Base-by-base conservation (phyloP, 1,139 yeast species). In the Meyerozyma athensensis region DNA sequence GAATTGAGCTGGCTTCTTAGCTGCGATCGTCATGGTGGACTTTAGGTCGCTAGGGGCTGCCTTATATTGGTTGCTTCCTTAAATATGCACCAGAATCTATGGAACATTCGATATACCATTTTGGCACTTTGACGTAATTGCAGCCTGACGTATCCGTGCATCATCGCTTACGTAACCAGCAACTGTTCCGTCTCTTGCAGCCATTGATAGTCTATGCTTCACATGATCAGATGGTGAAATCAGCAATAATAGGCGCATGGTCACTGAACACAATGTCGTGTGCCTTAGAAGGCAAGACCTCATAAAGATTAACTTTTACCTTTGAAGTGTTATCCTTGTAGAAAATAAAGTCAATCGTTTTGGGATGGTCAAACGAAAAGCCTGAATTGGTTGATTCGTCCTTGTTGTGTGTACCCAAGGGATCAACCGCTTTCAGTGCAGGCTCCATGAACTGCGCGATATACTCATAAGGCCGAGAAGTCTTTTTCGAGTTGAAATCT, bases 1-100 rank as follows among this genome's bases (percentile, higher is more conserved):
- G 21, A 47, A 44, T 13, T 38, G 43, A 21, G 48, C 47, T 8
- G 49, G 51, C 30, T 39, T 39, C 32, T 46, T 46, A n/a, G 38
- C 23, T n/a, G 36, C 22, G 10, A 14, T 22, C n/a, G 23, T 19
- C 34, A 31, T 31, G 19, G 19, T 8, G n/a, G n/a, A n/a, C n/a
- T n/a, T n/a, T n/a, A n/a, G n/a, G n/a, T n/a, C n/a, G n/a, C n/a
- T n/a, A n/a, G n/a, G n/a, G n/a, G n/a, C n/a, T n/a, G n/a, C n/a
- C n/a, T n/a, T n/a, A n/a, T n/a, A n/a, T n/a, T n/a, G n/a, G n/a
- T n/a, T n/a, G n/a, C n/a, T n/a, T n/a, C n/a, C n/a, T n/a, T n/a
- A n/a, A n/a, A n/a, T n/a, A n/a, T n/a, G n/a, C n/a, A n/a, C n/a
- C n/a, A n/a, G n/a, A n/a, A n/a, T 14, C 10, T 2, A 18, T 28